Evolutionary conservation across 306 rosid species (phyloP).

Genomic region (Ormosia semicastrata): DNA sequence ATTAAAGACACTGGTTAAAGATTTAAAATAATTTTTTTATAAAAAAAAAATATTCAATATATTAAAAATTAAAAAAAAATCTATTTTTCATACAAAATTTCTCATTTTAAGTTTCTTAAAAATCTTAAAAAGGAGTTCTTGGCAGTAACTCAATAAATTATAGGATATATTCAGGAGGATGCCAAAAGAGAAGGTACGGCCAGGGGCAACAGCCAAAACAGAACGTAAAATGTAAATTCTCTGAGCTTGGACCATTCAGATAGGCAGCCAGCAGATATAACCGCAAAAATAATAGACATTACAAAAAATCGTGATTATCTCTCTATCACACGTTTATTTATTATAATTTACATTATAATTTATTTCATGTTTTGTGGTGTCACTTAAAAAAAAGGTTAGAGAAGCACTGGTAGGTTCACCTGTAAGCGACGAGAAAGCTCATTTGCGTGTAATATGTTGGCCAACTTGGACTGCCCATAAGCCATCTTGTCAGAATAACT

Average conservation of each 20-base stretch:
- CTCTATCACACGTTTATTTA: not conserved
- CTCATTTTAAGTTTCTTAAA: too few species aligned
- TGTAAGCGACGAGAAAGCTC: slow-evolving; percentile 74
- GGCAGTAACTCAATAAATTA: not conserved
- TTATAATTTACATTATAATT: not conserved
- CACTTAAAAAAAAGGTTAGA: not conserved
- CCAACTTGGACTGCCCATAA: slow-evolving; percentile 90
- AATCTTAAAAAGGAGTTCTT: not conserved
- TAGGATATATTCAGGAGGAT: too few species aligned
- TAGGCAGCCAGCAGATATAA: not conserved
- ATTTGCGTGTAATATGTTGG: slow-evolving; percentile 74
- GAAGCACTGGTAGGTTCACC: slow-evolving; percentile 40
- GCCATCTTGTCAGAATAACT: slow-evolving; percentile 89
- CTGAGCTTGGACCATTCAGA: not conserved
- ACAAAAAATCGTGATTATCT: not conserved
- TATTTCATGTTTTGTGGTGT: not conserved
- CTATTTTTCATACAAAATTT: too few species aligned
- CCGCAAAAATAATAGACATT: too few species aligned
- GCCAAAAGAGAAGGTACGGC: not conserved
- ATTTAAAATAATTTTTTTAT: too few species aligned
- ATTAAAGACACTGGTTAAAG: too few species aligned
- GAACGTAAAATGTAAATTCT: not conserved
- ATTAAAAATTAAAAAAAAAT: too few species aligned
- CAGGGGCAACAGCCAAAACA: not conserved
- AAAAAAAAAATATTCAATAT: too few species aligned